Evolutionary conservation across 495 filamentous ascomycete genomes (phyloP).

Genomic region (Trichoderma virens): DNA sequence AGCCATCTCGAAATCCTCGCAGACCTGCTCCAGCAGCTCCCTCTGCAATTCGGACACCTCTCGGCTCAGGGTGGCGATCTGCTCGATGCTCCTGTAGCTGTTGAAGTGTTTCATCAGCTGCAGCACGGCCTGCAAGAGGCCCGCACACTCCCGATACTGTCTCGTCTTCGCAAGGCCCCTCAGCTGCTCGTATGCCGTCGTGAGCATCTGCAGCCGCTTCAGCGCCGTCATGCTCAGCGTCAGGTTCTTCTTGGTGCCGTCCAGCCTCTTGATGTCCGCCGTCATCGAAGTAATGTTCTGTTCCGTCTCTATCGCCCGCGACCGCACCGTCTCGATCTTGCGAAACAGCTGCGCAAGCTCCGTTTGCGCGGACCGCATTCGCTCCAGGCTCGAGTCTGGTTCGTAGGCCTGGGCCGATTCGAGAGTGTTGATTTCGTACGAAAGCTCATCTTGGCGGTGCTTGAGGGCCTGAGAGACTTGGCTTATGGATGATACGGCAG

Average conservation of each 20-base stretch:
- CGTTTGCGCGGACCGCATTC: constrained; percentile 82
- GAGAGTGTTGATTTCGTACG: constrained; percentile 66
- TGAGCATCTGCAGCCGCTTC: constrained; percentile 96
- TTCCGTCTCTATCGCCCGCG: constrained; percentile 84
- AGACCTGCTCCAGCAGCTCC: constrained; percentile 91
- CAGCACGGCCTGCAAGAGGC: constrained; percentile 88
- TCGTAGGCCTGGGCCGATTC: constrained; percentile 76
- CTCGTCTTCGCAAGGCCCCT: constrained; percentile 71
- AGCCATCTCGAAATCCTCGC: constrained; percentile 93
- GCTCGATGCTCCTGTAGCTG: constrained; percentile 93
- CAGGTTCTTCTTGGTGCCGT: constrained; percentile 92
- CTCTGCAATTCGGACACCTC: constrained; percentile 93
- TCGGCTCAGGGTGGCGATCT: constrained; percentile 87
- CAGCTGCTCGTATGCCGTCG: constrained; percentile 95
- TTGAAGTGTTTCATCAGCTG: constrained; percentile 99
- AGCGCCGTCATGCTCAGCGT: constrained; percentile 97
- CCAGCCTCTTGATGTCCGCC: constrained; percentile 95
- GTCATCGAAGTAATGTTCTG: constrained; percentile 98
- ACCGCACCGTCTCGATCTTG: constrained; percentile 91
- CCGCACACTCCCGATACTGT: constrained; percentile 95
- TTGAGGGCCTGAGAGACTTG: constrained; percentile 64
- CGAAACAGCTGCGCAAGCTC: constrained; percentile 86
- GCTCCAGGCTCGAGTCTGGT: constrained; percentile 77
- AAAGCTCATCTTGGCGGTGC: constrained; percentile 76
- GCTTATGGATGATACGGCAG: constrained; percentile 70